Evolutionary conservation across 148 eudicot species (phyloP).

Genomic region (Heliosperma pusillum): DNA sequence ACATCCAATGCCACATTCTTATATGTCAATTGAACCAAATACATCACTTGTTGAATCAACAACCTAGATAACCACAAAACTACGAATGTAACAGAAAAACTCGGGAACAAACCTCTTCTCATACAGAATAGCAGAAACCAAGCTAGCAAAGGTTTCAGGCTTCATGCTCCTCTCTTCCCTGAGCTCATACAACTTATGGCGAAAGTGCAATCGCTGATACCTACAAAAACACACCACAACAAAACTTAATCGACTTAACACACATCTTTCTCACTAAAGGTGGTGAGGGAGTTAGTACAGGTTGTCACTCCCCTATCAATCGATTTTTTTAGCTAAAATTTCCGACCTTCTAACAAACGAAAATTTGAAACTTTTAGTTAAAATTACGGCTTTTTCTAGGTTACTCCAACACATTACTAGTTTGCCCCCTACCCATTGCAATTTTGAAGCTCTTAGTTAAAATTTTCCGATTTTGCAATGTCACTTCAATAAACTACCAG

Average conservation of each 20-base stretch:
- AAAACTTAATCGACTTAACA: background rate
- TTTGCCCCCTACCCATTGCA: background rate
- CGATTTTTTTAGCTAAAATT: background rate
- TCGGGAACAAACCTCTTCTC: conserved; percentile 79
- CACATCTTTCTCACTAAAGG: background rate
- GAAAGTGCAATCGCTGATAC: conserved; percentile 73
- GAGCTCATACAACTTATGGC: conserved; percentile 86
- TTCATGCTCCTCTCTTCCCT: conserved; percentile 98
- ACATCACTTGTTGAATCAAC: background rate
- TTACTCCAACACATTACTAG: background rate
- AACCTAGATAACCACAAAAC: background rate
- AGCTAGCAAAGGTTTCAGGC: conserved; percentile 96
- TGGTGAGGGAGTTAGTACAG: background rate
- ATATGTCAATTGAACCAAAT: background rate
- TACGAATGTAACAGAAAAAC: background rate
- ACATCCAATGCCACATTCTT: background rate
- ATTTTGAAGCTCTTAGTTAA: background rate
- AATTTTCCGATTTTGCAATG: background rate
- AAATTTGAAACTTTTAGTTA: background rate
- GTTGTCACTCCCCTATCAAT: background rate
- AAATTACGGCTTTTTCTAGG: background rate
- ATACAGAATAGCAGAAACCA: conserved; percentile 90
- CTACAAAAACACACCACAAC: conserved; percentile 26
- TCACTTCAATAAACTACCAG: background rate
- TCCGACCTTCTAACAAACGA: background rate